Evolutionary conservation across 805 yeast genomes (phyloP), one percentile per base, ranked within the genome.

Genomic region (Sugiyamaella boreocaroliniensis): DNA sequence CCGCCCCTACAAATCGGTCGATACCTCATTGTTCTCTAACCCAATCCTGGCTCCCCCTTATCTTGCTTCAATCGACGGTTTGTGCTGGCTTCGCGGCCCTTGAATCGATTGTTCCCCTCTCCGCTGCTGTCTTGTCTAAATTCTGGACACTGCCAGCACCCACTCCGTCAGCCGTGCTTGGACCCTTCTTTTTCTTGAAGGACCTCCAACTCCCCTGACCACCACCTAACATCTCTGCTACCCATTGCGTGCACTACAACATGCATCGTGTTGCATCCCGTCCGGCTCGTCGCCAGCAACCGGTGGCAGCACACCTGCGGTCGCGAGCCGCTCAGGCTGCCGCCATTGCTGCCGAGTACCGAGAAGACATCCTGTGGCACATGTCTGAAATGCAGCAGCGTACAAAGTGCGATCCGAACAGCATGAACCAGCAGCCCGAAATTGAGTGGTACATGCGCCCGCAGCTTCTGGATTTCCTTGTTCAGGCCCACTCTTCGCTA

Each of bases 351-450:
- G 65, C 58, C 29, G 76, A 72, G 55, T 72, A 72, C 63, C 58
- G 59, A 43, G 63, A 66, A 7, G 72, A 69, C 44, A 65, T 72
- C 37, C 58, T 66, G 15, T 60, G 57, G 32, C 72, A 73, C 53
- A 62, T 69, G 65, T 54, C 61, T 14, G 57, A 55, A 34, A 53
- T 72, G 61, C 71, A 68, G 54, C 59, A 51, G 43, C 56, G 46
- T 29, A 65, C 71, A 19, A 43, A 71, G 53, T 86, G 92, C 12
- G 76, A 79, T 65, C 63, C 82, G 55, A 68, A 77, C 65, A 74
- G 89, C 69, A 86, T 89, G 61, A 83, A 80, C 54, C 85, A 86
- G 58, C 99, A 92, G 70, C 97, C 97, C 10, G 95, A 89, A 64
- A 74, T 92, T 54, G 79, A 82, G 50, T 81, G 88, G 71, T 73